Conservation (phyloP, 352 stramenopile genomes). For the Hyaloperonospora brassicae region DNA sequence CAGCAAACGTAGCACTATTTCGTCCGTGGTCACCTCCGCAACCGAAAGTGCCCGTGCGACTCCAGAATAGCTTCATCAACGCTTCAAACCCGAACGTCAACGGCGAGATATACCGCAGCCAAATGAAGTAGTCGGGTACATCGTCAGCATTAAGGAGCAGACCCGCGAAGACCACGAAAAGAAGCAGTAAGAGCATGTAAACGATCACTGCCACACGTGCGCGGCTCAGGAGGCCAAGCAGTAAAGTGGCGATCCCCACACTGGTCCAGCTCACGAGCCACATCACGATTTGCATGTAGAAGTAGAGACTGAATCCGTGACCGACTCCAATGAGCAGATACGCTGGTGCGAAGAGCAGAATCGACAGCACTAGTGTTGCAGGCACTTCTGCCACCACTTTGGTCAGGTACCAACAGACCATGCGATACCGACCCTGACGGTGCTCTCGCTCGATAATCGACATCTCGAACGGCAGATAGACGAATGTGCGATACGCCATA, state of each 20-base stretch:
- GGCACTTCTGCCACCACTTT: conserved; percentile 34
- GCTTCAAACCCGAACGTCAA: conserved; percentile 36
- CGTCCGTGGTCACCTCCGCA: conserved; percentile 15
- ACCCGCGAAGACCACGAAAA: conserved; percentile 27
- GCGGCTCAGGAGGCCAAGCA: conserved; percentile 31
- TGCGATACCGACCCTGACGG: conserved; percentile 20
- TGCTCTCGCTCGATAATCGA: conserved; percentile 25
- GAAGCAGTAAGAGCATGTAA: conserved; percentile 25
- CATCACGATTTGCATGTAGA: conserved; percentile 45
- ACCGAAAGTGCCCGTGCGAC: conserved; percentile 17
- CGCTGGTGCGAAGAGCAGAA: conserved; percentile 33
- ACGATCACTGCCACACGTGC: conserved; percentile 24
- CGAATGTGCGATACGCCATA: conserved; percentile 20
- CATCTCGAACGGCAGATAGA: conserved; percentile 28
- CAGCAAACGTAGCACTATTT: conserved; percentile 15
- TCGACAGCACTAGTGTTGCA: conserved; percentile 30
- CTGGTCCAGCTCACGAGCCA: conserved; percentile 31
- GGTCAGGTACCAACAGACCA: conserved; percentile 28
- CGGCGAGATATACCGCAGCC: conserved; percentile 51
- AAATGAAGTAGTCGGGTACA: conserved; percentile 43
- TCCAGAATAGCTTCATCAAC: conserved; percentile 39
- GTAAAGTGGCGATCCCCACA: conserved; percentile 23
- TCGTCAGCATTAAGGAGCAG: conserved; percentile 42
- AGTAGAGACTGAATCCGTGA: conserved; percentile 35
- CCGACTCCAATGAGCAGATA: conserved; percentile 41